Base-by-base conservation (phyloP, 768 basidiomycete species). In the Postia placenta region DNA sequence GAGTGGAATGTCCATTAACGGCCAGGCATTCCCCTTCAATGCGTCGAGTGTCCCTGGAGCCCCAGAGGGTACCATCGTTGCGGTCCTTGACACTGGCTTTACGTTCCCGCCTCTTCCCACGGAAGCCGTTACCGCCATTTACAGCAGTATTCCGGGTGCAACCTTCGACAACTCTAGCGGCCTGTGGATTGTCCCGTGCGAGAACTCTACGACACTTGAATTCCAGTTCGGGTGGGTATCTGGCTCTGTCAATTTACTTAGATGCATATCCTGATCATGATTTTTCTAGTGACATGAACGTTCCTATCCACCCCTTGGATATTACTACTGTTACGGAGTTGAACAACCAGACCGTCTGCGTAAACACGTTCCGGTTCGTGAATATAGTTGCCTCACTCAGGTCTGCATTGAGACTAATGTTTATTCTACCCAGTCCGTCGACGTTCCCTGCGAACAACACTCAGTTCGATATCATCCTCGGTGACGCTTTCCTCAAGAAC, bases 1-100 rank as follows among this genome's bases (percentile, higher is more conserved):
- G 54, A 66, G 66, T 55, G 50, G 52, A 23, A 63, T 67, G 57
- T 74, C 81, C 44, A 70, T 87, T 11, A 81, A 82, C 43, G 70
- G 72, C 23, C 68, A 72, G 37, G 73, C 74, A 28, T 66, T 76
- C 42, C 59, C 71, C 35, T 81, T 87, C 22, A 77, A 62, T 50
- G 5, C 44, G 51, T 55, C 57, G 24, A 42, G 45, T 14, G 58
- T 61, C n/a, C 35, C 37, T 0, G 58, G 48, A 3, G 51, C 48
- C 11, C 56, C 60, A 3, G 25, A 37, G 22, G 61, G 61, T 25
- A 54, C 59, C 49, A 51, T 54, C 38, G 61, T 63, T 19, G 60
- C 59, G 5, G 54, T 56, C 22, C 56, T 66, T 24, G 63, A 64
- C 50, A 64, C 64, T 4, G 64, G 63, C 17, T 64, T 57, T 50